Base-by-base conservation (phyloP, 1,139 yeast species). In the Protomyces arabidopsidicola region DNA sequence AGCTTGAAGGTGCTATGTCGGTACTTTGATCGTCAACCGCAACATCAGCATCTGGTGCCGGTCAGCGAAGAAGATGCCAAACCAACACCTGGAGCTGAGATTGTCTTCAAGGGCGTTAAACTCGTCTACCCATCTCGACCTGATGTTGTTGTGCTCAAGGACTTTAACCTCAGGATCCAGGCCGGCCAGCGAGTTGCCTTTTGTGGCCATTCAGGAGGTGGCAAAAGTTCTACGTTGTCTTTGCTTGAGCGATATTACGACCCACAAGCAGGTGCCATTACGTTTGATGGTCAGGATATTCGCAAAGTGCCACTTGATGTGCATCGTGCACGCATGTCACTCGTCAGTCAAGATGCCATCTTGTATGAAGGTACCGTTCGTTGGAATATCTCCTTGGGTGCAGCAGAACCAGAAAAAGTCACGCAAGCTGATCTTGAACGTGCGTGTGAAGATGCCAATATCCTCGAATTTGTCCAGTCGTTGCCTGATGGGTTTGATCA, bases 151-250 rank as follows among this genome's bases (percentile, higher is more conserved):
- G 85, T 91, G n/a, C 90, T 91, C 73, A 78, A 80, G 45, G 79
- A 83, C 36, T 72, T 90, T 60, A 80, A 84, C 65, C 81, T 91
- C 70, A 81, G 79, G 24, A 87, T 91, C 66, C 83, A 83, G 48
- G 81, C 89, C 20, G 97, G 97, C 1, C 87, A 93, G 61, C 89
- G 89, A 70, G 90, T 90, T 8, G 90, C 97, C 74, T 83, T 91
- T 69, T 98, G 91, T 5, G 98, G 98, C 0, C 97, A 97, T 3
- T 88, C 96, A 2, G 98, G 98, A n/a, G 84, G 95, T 67, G 98
- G 98, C 36, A 91, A 91, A 74, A 89, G 96, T 0, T 91, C 97
- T 0, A 85, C 91, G 45, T 50, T 65, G 34, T 88, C 93, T 5
- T 76, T 91, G 64, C 73, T 91, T 65, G 76, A 90, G 65, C 77